Conservation (phyloP, 176 grass and related monocot species). For the Paspalum vaginatum region DNA sequence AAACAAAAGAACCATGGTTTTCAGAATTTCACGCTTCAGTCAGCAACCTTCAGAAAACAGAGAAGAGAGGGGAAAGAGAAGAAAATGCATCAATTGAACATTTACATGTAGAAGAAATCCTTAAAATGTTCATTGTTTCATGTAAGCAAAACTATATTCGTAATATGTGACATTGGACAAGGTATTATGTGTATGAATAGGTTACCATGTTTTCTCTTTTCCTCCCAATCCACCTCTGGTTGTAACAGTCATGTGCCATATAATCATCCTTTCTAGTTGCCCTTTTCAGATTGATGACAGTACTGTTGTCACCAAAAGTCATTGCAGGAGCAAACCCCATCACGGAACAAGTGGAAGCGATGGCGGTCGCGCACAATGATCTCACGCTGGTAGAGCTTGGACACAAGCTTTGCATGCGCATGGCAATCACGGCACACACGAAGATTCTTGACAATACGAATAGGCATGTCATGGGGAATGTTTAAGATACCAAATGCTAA, state of each 20-base stretch:
- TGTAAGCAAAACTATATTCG: not conserved
- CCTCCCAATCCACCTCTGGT: slow-evolving; percentile 10
- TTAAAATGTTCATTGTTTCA: not conserved
- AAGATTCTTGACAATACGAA: slow-evolving; percentile 52
- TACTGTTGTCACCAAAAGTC: slow-evolving; percentile 43
- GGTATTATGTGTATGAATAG: not conserved
- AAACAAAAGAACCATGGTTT: not conserved
- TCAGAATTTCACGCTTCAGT: not conserved
- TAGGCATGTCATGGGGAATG: not conserved
- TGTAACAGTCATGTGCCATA: not conserved
- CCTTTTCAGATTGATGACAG: not conserved
- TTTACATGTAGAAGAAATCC: not conserved
- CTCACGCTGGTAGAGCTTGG: slow-evolving; percentile 38
- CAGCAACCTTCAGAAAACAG: not conserved
- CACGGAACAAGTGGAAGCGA: slow-evolving; percentile 44
- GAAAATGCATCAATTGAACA: not conserved
- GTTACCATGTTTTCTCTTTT: not conserved
- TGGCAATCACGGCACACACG: slow-evolving; percentile 39
- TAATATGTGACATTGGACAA: slow-evolving; percentile 1
- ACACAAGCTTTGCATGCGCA: slow-evolving; percentile 41
- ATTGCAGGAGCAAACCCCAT: slow-evolving; percentile 48
- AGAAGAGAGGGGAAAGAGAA: not conserved
- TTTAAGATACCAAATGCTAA: slow-evolving; percentile 53
- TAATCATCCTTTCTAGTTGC: not conserved
- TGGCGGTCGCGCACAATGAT: slow-evolving; percentile 43